Evolutionary conservation across 495 filamentous ascomycete species (phyloP).

Genomic region (Cudoniella acicularis): DNA sequence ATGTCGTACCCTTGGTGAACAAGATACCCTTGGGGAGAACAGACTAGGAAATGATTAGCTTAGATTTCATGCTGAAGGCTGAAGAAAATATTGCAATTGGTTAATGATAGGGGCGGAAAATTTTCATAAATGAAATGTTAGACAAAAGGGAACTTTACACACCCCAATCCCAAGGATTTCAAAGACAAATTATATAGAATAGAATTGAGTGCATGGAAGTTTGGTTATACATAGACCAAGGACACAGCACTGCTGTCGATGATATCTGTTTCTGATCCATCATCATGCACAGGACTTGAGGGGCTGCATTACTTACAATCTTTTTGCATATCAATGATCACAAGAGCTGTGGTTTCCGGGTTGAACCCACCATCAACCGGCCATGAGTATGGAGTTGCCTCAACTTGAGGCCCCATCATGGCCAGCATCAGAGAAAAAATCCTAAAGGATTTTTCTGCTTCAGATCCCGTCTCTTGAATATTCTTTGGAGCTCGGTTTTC

Average conservation of each 20-base stretch:
- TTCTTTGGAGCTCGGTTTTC: no score
- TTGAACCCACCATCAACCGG: constrained; percentile 57
- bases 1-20: constrained; percentile 58
- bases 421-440: no score
- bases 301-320: constrained; percentile 52
- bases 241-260: no score
- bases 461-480: no score
- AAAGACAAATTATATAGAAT: no score
- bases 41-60: constrained; percentile 41
- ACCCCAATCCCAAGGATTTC: no score
- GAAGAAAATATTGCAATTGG: constrained; percentile 5
- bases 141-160: no score
- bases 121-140: neutral
- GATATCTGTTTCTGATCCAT: no score
- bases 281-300: neutral
- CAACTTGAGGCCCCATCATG: constrained; percentile 34
- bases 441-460: no score
- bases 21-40: constrained; percentile 55
- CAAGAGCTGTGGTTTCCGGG: constrained; percentile 57
- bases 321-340: constrained; percentile 72
- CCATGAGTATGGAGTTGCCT: constrained; percentile 56
- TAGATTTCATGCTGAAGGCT: neutral
- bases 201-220: no score
- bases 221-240: no score
- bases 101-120: no score